Conservation (phyloP, 768 basidiomycete genomes). For the Boletus rubroflammeus region DNA sequence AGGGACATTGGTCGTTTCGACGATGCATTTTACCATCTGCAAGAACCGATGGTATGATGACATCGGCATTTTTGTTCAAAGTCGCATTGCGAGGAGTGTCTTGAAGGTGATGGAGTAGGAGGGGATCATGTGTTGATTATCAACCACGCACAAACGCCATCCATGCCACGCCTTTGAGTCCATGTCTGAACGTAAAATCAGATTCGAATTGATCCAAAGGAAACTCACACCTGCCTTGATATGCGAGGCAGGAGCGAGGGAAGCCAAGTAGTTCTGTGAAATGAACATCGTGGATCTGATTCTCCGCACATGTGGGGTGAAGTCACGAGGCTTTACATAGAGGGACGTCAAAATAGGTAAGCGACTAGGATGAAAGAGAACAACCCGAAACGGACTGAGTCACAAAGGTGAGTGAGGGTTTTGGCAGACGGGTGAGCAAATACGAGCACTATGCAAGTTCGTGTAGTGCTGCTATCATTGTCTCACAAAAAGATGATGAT, state of each 20-base stretch:
- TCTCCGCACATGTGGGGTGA: slow-evolving; percentile 29
- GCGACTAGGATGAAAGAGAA: slow-evolving; percentile 2
- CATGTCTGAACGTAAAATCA: slow-evolving; percentile 17
- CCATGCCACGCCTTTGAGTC: slow-evolving; percentile 3
- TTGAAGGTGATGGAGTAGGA: slow-evolving; percentile 3
- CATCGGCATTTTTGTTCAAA: neutral
- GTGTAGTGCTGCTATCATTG: slow-evolving; percentile 11
- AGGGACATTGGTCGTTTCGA: neutral
- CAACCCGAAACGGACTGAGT: slow-evolving; percentile 2
- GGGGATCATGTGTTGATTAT: slow-evolving; percentile 12
- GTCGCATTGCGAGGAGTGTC: neutral
- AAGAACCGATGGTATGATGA: neutral
- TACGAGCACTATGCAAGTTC: neutral
- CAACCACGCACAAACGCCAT: slow-evolving; percentile 23
- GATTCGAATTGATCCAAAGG: slow-evolving; percentile 5
- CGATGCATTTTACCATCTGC: neutral
- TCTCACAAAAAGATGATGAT: neutral
- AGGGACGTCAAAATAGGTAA: slow-evolving; percentile 17
- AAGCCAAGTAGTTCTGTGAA: slow-evolving; percentile 13
- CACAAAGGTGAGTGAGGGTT: neutral
- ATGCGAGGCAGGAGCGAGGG: slow-evolving; percentile 26
- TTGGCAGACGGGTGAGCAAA: slow-evolving; percentile 10
- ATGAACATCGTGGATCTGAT: slow-evolving; percentile 24
- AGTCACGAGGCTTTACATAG: slow-evolving; percentile 19
- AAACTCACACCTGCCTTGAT: slow-evolving; percentile 21